phyloP scores from a whole-genome alignment of 169 alveolate genomes.

The Cystoisospora suis region DNA sequence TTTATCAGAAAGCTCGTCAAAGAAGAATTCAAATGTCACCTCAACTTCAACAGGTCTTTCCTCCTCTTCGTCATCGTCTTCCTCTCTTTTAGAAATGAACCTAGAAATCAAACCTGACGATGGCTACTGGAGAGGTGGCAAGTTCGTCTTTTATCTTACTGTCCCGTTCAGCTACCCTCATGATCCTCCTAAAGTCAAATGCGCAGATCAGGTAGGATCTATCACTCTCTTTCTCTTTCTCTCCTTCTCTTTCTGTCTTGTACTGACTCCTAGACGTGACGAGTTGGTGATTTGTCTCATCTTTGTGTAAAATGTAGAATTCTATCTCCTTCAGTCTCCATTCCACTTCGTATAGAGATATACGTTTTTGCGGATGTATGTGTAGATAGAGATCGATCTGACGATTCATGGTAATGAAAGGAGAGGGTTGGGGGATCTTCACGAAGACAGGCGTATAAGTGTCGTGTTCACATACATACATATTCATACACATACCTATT shows the following conservation, averaged over 20 bases:
- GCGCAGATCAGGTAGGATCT: background rate
- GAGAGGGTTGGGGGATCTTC: background rate
- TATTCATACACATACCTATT: background rate
- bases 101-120: conserved; percentile 69
- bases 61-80: background rate
- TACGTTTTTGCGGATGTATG: background rate
- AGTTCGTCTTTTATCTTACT: conserved; percentile 62
- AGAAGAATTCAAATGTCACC: too few relatives aligned
- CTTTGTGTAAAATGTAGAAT: too few relatives aligned
- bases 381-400: background rate
- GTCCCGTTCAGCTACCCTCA: conserved; percentile 68
- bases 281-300: too few relatives aligned
- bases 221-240: background rate
- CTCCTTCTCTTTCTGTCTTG: background rate
- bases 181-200: conserved; percentile 70
- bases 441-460: background rate
- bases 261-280: background rate
- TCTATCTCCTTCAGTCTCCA: too few relatives aligned
- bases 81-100: conserved; percentile 62
- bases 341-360: background rate
- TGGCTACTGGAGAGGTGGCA: conserved; percentile 74
- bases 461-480: background rate
- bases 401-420: background rate
- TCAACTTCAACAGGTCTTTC: background rate
- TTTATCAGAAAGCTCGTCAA: too few relatives aligned